A percentile compares a stretch with the other conserved stretches of the same genome.
Conservation (phyloP, 176 grass and related monocot genomes). For the Ensete glaucum region DNA sequence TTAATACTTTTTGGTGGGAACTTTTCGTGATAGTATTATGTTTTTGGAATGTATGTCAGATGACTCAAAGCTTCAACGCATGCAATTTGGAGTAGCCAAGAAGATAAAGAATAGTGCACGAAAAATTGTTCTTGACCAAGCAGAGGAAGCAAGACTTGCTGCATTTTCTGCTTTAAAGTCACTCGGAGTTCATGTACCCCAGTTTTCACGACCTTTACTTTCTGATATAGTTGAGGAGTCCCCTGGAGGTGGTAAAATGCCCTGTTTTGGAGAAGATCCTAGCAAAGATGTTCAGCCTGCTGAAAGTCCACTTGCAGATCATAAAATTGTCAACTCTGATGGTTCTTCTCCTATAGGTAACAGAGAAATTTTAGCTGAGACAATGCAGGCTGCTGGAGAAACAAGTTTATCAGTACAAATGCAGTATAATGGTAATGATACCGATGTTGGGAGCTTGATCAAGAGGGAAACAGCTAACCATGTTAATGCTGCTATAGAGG, state of each 20-base stretch:
- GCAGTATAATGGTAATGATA: slow-evolving; percentile 12
- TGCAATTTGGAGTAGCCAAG: slow-evolving; percentile 85
- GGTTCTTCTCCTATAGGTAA: slow-evolving; percentile 24
- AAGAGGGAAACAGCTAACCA: slow-evolving; percentile 19
- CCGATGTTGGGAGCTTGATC: neutral
- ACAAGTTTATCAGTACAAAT: slow-evolving; percentile 13
- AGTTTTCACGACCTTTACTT: slow-evolving; percentile 55
- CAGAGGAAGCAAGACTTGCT: slow-evolving; percentile 78
- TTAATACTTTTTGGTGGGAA: neutral
- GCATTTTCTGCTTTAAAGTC: slow-evolving; percentile 89
- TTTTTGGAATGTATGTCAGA: slow-evolving; percentile 14
- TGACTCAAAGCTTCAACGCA: slow-evolving; percentile 38
- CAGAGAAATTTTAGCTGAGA: slow-evolving; percentile 22
- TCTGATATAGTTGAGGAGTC: slow-evolving; percentile 24
- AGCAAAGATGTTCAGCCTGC: slow-evolving; percentile 21
- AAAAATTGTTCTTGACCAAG: slow-evolving; percentile 91
- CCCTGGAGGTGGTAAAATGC: slow-evolving; percentile 11
- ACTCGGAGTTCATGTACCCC: slow-evolving; percentile 82
- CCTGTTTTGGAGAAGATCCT: slow-evolving; percentile 28
- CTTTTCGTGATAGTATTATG: neutral
- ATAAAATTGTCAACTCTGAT: slow-evolving; percentile 17
- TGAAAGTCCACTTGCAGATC: slow-evolving; percentile 23
- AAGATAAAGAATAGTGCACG: slow-evolving; percentile 95
- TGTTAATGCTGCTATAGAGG: slow-evolving; percentile 1
- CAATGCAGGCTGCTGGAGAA: slow-evolving; percentile 19